phyloP scores from a whole-genome alignment of 176 grass and related monocot genomes.

The Urochloa ruziziensis region DNA sequence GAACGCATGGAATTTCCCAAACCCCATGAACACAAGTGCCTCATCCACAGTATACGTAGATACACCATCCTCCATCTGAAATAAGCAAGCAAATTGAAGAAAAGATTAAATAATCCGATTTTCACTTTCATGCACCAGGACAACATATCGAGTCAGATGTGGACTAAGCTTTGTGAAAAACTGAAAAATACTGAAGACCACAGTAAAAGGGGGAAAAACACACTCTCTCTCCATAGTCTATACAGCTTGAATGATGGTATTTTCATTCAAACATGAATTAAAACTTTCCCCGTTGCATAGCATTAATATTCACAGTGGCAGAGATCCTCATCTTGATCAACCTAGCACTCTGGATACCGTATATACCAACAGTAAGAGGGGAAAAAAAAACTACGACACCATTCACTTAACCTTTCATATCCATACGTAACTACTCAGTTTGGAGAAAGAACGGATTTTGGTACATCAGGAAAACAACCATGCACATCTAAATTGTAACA shows the following conservation, averaged over 20 bases:
- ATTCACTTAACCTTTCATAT: not conserved
- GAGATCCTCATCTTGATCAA: not conserved
- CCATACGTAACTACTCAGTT: not conserved
- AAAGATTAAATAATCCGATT: not conserved
- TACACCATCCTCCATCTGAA: slow-evolving; percentile 72
- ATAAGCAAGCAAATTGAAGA: not conserved
- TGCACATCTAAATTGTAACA: not conserved
- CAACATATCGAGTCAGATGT: not conserved
- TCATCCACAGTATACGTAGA: slow-evolving; percentile 89
- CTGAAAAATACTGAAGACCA: not conserved
- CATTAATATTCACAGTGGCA: not conserved
- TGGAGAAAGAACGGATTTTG: not conserved
- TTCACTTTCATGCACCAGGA: not conserved
- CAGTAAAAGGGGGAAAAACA: no score
- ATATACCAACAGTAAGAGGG: not conserved
- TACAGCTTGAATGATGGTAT: not conserved
- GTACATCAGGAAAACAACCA: not conserved
- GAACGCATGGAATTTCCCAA: slow-evolving; percentile 88
- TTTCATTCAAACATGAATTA: not conserved
- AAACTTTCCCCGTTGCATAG: not conserved
- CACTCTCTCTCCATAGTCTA: not conserved
- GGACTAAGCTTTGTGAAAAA: not conserved
- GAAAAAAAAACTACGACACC: not conserved
- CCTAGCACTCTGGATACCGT: not conserved
- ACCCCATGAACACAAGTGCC: slow-evolving; percentile 77